phyloP scores from a whole-genome alignment of 257 asterid species.

The Ophiorrhiza pumila region DNA sequence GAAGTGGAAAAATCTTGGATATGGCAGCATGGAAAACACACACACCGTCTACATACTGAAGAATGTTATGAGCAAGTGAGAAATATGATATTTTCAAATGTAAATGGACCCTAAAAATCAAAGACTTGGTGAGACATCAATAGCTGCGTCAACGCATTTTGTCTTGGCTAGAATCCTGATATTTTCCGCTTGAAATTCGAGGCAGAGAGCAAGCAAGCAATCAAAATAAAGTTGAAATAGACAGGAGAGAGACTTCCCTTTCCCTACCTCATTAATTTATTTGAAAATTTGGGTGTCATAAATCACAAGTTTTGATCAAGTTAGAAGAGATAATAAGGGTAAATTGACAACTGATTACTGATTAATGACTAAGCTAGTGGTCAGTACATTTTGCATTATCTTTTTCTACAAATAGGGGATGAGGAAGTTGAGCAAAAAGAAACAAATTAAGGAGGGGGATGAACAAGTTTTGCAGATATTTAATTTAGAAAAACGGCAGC shows the following conservation, averaged over 20 bases:
- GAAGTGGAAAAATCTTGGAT: background rate
- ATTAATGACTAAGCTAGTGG: no score
- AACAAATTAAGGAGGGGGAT: no score
- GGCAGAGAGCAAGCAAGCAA: background rate
- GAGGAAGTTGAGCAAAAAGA: no score
- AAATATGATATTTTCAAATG: background rate
- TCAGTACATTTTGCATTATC: no score
- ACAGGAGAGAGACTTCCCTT: background rate
- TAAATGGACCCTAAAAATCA: background rate
- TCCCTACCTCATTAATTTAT: no score
- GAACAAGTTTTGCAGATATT: background rate
- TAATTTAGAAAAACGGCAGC: background rate
- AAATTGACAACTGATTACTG: no score
- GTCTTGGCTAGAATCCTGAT: background rate
- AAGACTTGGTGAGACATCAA: background rate
- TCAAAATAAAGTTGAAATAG: background rate
- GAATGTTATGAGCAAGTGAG: background rate
- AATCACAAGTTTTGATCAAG: no score
- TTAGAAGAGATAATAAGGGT: no score
- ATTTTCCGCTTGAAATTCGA: background rate
- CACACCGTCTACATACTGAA: background rate
- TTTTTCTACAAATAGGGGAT: no score
- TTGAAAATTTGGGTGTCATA: no score
- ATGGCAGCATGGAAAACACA: background rate
- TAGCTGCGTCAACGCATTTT: slow-evolving; percentile 9